Evolutionary conservation across 2,329 filamentous ascomycete genomes (phyloP).

Genomic region (Xylaria sp.): DNA sequence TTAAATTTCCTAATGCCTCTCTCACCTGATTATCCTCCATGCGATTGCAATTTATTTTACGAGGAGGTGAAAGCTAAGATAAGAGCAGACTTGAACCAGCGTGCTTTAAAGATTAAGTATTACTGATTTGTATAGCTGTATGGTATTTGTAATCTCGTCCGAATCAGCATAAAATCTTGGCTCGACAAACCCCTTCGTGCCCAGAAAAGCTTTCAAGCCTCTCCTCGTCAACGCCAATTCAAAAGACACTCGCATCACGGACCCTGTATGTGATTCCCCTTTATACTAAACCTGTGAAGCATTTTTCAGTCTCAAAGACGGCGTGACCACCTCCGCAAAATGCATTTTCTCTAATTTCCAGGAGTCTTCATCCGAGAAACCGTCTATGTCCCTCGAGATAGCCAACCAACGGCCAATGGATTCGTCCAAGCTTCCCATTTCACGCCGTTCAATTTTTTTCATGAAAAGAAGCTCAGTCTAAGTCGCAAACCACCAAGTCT

Average conservation of each 20-base stretch:
- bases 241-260: neutral
- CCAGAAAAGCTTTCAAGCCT: neutral
- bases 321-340: neutral
- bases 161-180: neutral
- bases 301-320: neutral
- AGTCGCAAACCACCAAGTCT: neutral
- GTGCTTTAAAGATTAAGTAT: neutral
- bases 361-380: neutral
- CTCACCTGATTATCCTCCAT: neutral
- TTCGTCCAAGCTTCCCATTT: neutral
- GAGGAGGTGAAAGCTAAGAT: neutral
- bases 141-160: neutral
- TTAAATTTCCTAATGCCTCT: constrained; percentile 23
- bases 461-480: neutral
- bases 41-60: neutral
- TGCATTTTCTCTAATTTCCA: neutral
- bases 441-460: neutral
- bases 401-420: neutral
- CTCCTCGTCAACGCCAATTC: neutral
- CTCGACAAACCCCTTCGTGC: neutral
- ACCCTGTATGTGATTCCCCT: neutral
- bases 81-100: neutral
- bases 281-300: neutral
- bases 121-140: constrained; percentile 17
- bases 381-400: neutral